Evolutionary conservation across 371 early-diverging fungal genomes (phyloP).

Genomic region (Mucor indicus): DNA sequence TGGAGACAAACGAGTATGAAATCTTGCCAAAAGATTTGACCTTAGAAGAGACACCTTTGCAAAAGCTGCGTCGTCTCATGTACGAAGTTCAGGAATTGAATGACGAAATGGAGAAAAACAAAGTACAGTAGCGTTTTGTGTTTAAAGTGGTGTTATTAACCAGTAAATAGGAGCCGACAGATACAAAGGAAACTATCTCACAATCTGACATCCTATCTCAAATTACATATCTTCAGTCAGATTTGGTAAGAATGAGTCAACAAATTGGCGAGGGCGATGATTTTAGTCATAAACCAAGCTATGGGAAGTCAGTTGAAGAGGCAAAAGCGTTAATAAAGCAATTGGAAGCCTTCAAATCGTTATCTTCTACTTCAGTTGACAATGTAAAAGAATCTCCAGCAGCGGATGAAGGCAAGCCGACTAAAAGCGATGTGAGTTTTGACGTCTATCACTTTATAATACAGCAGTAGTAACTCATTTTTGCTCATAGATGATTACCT

Average conservation of each 20-base stretch:
- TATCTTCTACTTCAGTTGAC: conserved; percentile 3
- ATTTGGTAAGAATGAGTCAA: conserved; percentile 60
- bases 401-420: conserved; percentile 21
- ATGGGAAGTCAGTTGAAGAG: conserved; percentile 40
- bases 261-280: conserved; percentile 31
- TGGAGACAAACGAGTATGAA: conserved; percentile 66
- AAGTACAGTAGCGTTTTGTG: conserved; percentile 27
- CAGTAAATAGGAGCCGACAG: conserved; percentile 15
- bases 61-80: conserved; percentile 75
- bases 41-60: conserved; percentile 70
- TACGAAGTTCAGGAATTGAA: conserved; percentile 81
- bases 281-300: conserved; percentile 19
- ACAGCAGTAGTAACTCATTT: too few species aligned
- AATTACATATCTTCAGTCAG: conserved; percentile 63
- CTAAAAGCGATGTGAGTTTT: conserved; percentile 36
- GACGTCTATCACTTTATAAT: too few species aligned
- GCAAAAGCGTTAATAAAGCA: conserved; percentile 66
- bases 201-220: conserved; percentile 65
- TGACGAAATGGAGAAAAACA: conserved; percentile 62
- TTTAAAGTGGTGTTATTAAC: neutral
- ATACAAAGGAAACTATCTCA: conserved; percentile 27
- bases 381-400: conserved; percentile 17
- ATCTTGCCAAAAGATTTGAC: conserved; percentile 54
- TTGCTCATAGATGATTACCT: conserved; percentile 56
- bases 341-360: conserved; percentile 58